Evolutionary conservation across 208 protist genomes (phyloP).

Genomic region (Wallacemonas collosoma): DNA sequence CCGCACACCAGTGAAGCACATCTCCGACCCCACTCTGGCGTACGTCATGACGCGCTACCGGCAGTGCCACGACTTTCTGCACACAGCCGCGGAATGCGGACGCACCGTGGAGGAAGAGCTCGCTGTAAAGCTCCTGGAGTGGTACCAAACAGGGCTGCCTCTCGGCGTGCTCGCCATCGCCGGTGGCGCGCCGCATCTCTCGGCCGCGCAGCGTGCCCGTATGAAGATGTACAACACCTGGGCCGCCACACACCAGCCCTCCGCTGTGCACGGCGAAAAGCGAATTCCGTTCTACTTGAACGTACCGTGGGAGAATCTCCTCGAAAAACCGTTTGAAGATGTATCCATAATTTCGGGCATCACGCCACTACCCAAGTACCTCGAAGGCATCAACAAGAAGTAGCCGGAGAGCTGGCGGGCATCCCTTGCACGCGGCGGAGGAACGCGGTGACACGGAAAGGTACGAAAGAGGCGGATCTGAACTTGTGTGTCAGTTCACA

Average conservation of each 20-base stretch:
- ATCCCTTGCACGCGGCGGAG: too few relatives aligned
- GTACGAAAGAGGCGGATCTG: too few relatives aligned
- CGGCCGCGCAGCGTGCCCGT: slow-evolving; percentile 36
- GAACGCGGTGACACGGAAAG: too few relatives aligned
- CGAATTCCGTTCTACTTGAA: slow-evolving; percentile 69
- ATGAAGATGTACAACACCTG: slow-evolving; percentile 63
- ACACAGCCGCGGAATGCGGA: slow-evolving; percentile 62
- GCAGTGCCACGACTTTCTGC: slow-evolving; percentile 87
- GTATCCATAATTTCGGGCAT: slow-evolving; percentile 58
- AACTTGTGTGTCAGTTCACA: too few relatives aligned
- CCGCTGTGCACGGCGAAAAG: slow-evolving; percentile 42
- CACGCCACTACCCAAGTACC: slow-evolving; percentile 60
- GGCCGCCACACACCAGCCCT: slow-evolving; percentile 59
- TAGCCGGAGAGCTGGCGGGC: neutral
- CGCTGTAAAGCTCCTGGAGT: slow-evolving; percentile 84
- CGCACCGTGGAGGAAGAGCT: slow-evolving; percentile 87
- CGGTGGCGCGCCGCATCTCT: slow-evolving; percentile 67
- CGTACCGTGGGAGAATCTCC: slow-evolving; percentile 75
- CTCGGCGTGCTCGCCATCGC: slow-evolving; percentile 68
- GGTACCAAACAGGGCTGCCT: slow-evolving; percentile 79
- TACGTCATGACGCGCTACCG: slow-evolving; percentile 90
- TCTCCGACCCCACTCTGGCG: slow-evolving; percentile 66
- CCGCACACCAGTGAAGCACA: slow-evolving; percentile 59
- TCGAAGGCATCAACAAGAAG: slow-evolving; percentile 23
- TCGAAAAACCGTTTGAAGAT: slow-evolving; percentile 54